Percentiles rank a stretch among this genome's conserved stretches.
phyloP scores from a whole-genome alignment of 371 early-diverging fungal species.

The Actinomortierella ambigua region DNA sequence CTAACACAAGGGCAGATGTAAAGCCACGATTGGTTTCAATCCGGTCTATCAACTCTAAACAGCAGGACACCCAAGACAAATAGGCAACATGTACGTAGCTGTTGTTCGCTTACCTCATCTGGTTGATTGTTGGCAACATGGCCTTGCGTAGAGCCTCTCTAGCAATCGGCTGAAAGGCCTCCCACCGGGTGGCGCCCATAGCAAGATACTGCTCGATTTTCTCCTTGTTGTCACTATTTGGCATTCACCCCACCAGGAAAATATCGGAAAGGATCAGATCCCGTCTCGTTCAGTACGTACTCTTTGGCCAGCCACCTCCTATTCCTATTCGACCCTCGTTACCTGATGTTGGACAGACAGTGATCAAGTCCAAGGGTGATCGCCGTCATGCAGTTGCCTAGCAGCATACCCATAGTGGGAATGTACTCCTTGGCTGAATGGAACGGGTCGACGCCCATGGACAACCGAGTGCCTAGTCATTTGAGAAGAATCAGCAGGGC shows the following conservation, averaged over 20 bases:
- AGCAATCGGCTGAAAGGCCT: slow-evolving; percentile 76
- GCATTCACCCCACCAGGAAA: slow-evolving; percentile 3
- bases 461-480: slow-evolving; percentile 58
- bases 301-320: slow-evolving; percentile 8
- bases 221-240: slow-evolving; percentile 62
- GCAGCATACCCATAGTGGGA: slow-evolving; percentile 86
- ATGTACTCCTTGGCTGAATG: slow-evolving; percentile 82
- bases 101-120: slow-evolving; percentile 57
- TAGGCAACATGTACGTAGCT: neutral
- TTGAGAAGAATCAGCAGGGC: neutral
- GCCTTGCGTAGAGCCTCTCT: slow-evolving; percentile 76
- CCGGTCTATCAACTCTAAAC: neutral
- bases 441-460: slow-evolving; percentile 79
- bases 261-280: neutral
- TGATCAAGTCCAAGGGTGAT: slow-evolving; percentile 78
- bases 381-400: slow-evolving; percentile 86
- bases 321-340: slow-evolving; percentile 54
- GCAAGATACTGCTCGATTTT: slow-evolving; percentile 76
- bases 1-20: slow-evolving; percentile 41
- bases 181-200: slow-evolving; percentile 88
- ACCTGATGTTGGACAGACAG: slow-evolving; percentile 45
- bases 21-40: neutral
- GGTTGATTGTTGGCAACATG: slow-evolving; percentile 83
- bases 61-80: neutral
- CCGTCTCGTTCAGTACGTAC: neutral